Base-by-base conservation (phyloP, 2,329 filamentous ascomycete genomes). In the Helotiales sp. region DNA sequence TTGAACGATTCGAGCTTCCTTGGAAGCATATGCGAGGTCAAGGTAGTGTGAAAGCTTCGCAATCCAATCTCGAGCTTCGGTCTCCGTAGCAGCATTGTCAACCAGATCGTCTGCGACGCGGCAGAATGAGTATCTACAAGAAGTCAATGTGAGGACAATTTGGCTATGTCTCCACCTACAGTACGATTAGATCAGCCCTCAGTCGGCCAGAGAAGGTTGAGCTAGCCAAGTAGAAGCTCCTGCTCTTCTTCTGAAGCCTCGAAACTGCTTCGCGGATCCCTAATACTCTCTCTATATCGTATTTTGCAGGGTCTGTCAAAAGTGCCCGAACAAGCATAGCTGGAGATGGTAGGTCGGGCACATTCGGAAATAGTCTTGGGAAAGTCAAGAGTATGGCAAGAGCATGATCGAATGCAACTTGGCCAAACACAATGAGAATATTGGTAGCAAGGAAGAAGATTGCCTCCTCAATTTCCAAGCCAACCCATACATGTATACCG, bases 371-470 rank as follows among this genome's bases (percentile, higher is more conserved):
- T 4, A 80, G 71, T 1, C 77, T 72, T 0, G 84, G 85, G 60
- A 89, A 89, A 0, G 82, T 80, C 63, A 87, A 79, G 6, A 88
- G 71, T 13, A 91, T 79, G 1, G 87, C 84, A 33, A 89, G 67
- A 3, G 84, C 85, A 66, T 89, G 84, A 70, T 91, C 89, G 62
- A 89, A 87, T 0, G 87, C 85, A 1, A 85, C 75, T 24, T 88
- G 74, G 1, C 88, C 88, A 67, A 87, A 86, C 0, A 90, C 85
- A 55, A 92, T 85, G 19, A 92, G 73, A 0, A 75, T 76, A 68
- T 91, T 91, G 1, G 87, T 90, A 3, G 82, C 72, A 3, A 91
- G 74, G 71, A 92, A 92, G 75, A 91, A 91, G 7, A 88, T 64
- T 0, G 87, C 88, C 69, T 92, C 89, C 73, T 92, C 89, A 19